phyloP scores from a whole-genome alignment of 1,139 yeast genomes.

The Candida neerlandica region DNA sequence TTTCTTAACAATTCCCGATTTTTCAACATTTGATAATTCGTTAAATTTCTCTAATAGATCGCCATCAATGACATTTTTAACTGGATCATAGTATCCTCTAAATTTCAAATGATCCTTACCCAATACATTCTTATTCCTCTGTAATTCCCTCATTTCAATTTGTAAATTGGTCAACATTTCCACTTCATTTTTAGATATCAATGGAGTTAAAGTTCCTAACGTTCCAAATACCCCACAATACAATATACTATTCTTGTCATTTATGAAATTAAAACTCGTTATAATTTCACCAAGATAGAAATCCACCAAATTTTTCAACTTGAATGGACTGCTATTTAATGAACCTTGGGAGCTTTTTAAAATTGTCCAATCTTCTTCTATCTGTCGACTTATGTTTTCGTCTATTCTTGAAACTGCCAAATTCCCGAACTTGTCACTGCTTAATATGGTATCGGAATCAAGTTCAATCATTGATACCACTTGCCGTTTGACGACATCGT shows the following conservation, averaged over 20 bases:
- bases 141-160: conserved; percentile 39
- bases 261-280: conserved; percentile 58
- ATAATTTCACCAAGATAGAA: conserved; percentile 73
- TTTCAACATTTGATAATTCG: conserved; percentile 36
- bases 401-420: conserved; percentile 68
- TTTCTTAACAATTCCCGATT: conserved; percentile 52
- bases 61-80: conserved; percentile 80
- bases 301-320: conserved; percentile 59
- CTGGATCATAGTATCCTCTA: conserved; percentile 80
- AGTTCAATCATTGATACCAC: conserved; percentile 60
- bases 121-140: conserved; percentile 23
- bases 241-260: conserved; percentile 63
- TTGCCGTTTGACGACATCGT: conserved; percentile 70
- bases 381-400: conserved; percentile 34
- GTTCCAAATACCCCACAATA: conserved; percentile 84
- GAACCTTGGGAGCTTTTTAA: conserved; percentile 35
- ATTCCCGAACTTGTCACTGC: conserved; percentile 92
- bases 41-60: conserved; percentile 71
- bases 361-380: conserved; percentile 28
- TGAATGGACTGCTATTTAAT: conserved; percentile 55
- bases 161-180: conserved; percentile 62
- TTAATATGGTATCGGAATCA: conserved; percentile 75
- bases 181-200: conserved; percentile 63
- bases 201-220: conserved; percentile 71
- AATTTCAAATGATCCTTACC: conserved; percentile 72